Base-by-base conservation (phyloP, 2,329 filamentous ascomycete species). In the Hypoxylon sp. region DNA sequence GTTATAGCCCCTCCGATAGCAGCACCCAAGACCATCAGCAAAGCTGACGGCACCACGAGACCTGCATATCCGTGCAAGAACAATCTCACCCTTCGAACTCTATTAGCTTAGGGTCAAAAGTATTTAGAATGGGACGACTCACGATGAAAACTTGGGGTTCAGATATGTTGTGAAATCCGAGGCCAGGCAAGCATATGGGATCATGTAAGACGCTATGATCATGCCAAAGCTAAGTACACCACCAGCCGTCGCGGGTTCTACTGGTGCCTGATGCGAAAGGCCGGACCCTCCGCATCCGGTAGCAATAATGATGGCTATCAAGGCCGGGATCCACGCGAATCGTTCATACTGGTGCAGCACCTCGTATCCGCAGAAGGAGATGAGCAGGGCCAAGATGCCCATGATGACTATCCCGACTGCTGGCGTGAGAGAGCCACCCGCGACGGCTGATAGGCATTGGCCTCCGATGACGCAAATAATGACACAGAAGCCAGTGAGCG, bases 81-180 rank as follows among this genome's bases (percentile, higher is more conserved):
- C 64, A 90, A 53, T 4, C 80, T 78, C 44, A 65, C 72, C 14
- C 72, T 78, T 10, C 61, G 58, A 5, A 29, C 39, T 26, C 55
- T 29, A 66, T 71, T 48, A 71, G 70, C 39, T 62, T 47, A 52
- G 53, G 17, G 24, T 33, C 14, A 19, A 53, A 51, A 47, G 24
- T 26, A 11, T 3, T 11, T 3, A 8, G 6, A 29, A 35, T 6
- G 54, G 26, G 24, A 11, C 4, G 22, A 79, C 83, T 73, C 75
- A 87, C 77, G 82, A 83, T 1, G 86, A 83, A 2, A 85, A 85
- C 58, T 83, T 83, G 22, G 88, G 88, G 56, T 86, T 82, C 60
- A 90, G 83, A 72, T 91, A 91, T 0, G 87, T 88, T 0, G 86
- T 86, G 62, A 90, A 85, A 74, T 91, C 88, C 19, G 86, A 88